Evolutionary conservation across 2,329 filamentous ascomycete species (phyloP).

Genomic region (Sarocladium kiliense): DNA sequence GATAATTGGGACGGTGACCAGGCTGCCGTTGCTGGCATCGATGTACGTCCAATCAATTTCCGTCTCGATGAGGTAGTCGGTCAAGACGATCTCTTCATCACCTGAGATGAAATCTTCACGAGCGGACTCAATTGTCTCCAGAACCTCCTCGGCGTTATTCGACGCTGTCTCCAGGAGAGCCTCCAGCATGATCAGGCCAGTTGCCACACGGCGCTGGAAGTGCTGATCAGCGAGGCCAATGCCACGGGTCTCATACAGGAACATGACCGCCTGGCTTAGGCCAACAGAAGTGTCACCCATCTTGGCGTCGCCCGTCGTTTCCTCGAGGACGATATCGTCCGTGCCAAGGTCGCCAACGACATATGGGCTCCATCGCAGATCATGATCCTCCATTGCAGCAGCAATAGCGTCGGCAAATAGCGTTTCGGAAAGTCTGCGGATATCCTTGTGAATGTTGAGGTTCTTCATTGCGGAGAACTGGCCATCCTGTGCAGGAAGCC

Average conservation of each 20-base stretch:
- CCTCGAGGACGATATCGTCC: conserved; percentile 16
- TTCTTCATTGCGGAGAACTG: conserved; percentile 29
- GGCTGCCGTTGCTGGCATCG: conserved; percentile 18
- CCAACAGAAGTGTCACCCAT: conserved; percentile 25
- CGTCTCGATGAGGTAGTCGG: conserved; percentile 17
- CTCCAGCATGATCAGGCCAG: conserved; percentile 21
- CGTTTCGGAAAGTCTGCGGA: conserved; percentile 21
- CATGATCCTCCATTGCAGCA: conserved; percentile 21
- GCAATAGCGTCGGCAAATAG: conserved; percentile 23
- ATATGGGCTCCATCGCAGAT: conserved; percentile 24
- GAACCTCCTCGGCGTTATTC: conserved; percentile 21
- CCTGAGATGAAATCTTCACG: conserved; percentile 21
- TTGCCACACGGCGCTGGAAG: conserved; percentile 22
- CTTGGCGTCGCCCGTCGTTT: conserved; percentile 23
- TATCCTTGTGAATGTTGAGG: conserved; percentile 24
- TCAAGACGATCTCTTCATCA: conserved; percentile 23
- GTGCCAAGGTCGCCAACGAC: conserved; percentile 15
- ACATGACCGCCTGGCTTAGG: conserved; percentile 22
- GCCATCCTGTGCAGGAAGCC: conserved; percentile 19
- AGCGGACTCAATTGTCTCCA: conserved; percentile 19
- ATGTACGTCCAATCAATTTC: conserved; percentile 21
- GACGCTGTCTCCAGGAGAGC: conserved; percentile 23
- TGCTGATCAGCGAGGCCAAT: conserved; percentile 25
- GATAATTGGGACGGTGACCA: conserved; percentile 21
- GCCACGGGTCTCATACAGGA: conserved; percentile 25